Evolutionary conservation across 495 filamentous ascomycete species (phyloP).

Genomic region (Xylaria scruposa): DNA sequence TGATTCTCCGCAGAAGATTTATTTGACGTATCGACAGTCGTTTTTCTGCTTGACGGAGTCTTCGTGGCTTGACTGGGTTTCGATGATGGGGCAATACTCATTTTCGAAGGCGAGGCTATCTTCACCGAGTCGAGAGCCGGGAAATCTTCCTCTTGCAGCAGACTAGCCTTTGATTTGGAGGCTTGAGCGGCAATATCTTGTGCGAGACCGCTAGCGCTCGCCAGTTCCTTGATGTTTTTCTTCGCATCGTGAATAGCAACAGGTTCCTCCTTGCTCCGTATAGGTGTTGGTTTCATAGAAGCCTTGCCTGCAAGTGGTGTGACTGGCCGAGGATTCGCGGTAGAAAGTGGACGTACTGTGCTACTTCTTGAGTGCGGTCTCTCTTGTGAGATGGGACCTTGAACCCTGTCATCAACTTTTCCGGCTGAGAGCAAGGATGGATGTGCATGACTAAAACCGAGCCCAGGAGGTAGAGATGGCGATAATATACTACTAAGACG

Average conservation of each 20-base stretch:
- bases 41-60: slow-evolving; percentile 34
- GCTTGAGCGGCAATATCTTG: slow-evolving; percentile 55
- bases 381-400: slow-evolving; percentile 30
- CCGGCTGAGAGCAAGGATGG: slow-evolving; percentile 40
- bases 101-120: slow-evolving; percentile 34
- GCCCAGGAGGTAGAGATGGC: slow-evolving; percentile 70
- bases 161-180: slow-evolving; percentile 41
- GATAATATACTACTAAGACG: slow-evolving; percentile 53
- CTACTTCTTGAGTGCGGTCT: slow-evolving; percentile 23
- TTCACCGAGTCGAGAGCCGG: slow-evolving; percentile 58
- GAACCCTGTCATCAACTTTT: slow-evolving; percentile 26
- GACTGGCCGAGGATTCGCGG: slow-evolving; percentile 35
- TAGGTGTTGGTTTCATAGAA: slow-evolving; percentile 21
- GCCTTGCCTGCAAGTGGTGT: slow-evolving; percentile 33
- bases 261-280: slow-evolving; percentile 37
- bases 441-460: slow-evolving; percentile 64
- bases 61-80: slow-evolving; percentile 36
- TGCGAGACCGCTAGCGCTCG: slow-evolving; percentile 52
- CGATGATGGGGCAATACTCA: slow-evolving; percentile 30
- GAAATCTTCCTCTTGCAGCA: slow-evolving; percentile 64
- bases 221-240: slow-evolving; percentile 54
- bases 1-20: slow-evolving; percentile 27
- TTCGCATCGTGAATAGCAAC: slow-evolving; percentile 47
- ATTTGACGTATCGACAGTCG: slow-evolving; percentile 29
- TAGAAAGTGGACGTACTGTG: slow-evolving; percentile 16